Evolutionary conservation across 805 yeast species (phyloP).

Genomic region (Candida fluviatilis): DNA sequence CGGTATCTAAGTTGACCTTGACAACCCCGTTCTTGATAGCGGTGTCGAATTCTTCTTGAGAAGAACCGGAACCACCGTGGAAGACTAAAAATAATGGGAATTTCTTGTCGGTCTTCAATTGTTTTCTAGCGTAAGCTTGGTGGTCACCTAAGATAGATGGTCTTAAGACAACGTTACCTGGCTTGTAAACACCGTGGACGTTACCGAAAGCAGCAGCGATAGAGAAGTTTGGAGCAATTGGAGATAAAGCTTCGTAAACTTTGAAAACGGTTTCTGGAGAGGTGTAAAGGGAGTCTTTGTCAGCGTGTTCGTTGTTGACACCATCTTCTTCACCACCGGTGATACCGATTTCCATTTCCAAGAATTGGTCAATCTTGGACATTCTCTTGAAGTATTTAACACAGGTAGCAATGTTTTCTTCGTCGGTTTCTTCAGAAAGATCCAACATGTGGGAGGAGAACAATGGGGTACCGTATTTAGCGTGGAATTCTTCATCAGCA

Average conservation of each 20-base stretch:
- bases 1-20: constrained; percentile 98
- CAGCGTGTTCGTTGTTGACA: constrained; percentile 95
- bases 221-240: constrained; percentile 96
- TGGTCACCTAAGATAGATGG: constrained; percentile 95
- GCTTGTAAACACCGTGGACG: constrained; percentile 99
- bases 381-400: constrained; percentile 92
- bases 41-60: constrained; percentile 84
- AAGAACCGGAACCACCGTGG: constrained; percentile 99
- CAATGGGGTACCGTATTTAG: constrained; percentile 85
- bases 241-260: constrained; percentile 84
- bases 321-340: constrained; percentile 99
- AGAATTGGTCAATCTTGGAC: constrained; percentile 93
- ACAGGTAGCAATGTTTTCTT: constrained; percentile 91
- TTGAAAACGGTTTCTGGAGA: constrained; percentile 90
- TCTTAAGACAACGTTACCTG: constrained; percentile 92
- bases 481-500: constrained; percentile 93
- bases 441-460: constrained; percentile 99
- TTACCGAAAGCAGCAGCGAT: constrained; percentile 99
- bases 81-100: constrained; percentile 92
- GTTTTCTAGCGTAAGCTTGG: constrained; percentile 80
- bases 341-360: constrained; percentile 99
- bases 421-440: constrained; percentile 93
- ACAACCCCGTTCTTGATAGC: constrained; percentile 94
- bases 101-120: constrained; percentile 49
- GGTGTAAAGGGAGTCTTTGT: constrained; percentile 86